These are phyloP conservation scores for Ceratocystis variospora DNA, from an alignment of 2,329 filamentous ascomycete species.

Conservation along the genomic window DNA sequence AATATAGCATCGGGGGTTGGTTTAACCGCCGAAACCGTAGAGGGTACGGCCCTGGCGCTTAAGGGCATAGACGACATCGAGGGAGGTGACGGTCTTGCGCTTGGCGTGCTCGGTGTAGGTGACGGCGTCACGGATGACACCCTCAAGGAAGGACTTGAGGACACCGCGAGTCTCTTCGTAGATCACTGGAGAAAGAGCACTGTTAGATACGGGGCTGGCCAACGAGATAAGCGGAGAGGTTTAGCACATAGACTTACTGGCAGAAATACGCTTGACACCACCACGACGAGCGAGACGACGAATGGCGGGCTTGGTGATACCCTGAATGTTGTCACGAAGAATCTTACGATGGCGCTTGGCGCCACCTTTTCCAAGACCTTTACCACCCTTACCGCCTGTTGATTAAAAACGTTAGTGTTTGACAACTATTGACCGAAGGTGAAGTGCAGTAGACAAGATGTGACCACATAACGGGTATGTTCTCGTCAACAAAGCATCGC, in stretches of 20 bases:
- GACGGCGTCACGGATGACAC: constrained; percentile 62
- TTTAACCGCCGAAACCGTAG: constrained; percentile 81
- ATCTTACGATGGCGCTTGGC: constrained; percentile 99
- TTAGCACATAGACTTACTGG: constrained; percentile 32
- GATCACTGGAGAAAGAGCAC: constrained; percentile 37
- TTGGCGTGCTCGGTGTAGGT: constrained; percentile 71
- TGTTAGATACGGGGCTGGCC: constrained; percentile 2
- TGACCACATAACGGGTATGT: not conserved
- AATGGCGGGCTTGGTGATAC: constrained; percentile 97
- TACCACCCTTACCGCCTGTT: constrained; percentile 83
- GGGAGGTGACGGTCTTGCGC: constrained; percentile 64
- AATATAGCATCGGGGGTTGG: constrained; percentile 7
- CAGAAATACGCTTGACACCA: constrained; percentile 99
- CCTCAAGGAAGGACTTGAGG: constrained; percentile 65
- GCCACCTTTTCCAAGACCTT: constrained; percentile 95
- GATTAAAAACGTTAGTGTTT: constrained; percentile 8
- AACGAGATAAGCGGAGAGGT: not conserved
- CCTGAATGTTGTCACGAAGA: constrained; percentile 98
- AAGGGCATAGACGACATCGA: constrained; percentile 53
- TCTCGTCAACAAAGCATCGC: not conserved
- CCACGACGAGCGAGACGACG: constrained; percentile 97
- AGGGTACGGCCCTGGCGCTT: constrained; percentile 63
- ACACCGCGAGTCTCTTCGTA: constrained; percentile 68
- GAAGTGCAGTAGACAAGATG: not conserved
- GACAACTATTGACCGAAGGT: not conserved